Evolutionary conservation across 1,284 basidiomycete genomes (phyloP), one percentile per base, ranked within the genome.

Genomic region (Ustilago bromivora): DNA sequence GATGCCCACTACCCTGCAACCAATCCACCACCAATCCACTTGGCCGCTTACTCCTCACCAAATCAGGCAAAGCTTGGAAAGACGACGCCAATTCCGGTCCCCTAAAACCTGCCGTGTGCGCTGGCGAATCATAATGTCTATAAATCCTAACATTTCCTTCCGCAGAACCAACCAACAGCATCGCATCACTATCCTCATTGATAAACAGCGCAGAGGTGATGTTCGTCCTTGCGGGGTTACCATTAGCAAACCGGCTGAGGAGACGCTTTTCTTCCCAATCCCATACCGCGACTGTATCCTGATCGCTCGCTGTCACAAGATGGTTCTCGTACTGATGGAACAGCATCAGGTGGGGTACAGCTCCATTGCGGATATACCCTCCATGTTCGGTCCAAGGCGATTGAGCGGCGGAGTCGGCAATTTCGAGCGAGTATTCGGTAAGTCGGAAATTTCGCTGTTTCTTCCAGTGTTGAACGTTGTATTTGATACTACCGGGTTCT

Each of bases 391-490:
- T 92, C 96, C 96, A 98, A 7, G 58, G 64, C 11, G 38, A 89
- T 90, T 86, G 80, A 92, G 94, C 90, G 2, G 95, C 93, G 57
- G 90, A 87, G 36, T 90, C 91, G 79, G 95, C 92, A 53, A 90
- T 87, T 66, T 89, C 88, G 59, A 82, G 81, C 1, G 92, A 93
- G 83, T 94, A 92, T n/a, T 89, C 85, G 28, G 90, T 88, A 61
- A 96, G 90, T 61, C 91, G 89, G 81, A 97, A 95, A 83, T 98
- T 98, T 62, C 95, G 91, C 78, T 93, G 90, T 82, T 96, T 92
- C 78, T 96, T 90, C 96, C 96, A 99, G 3, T 96, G 91, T 84
- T 98, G 95, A 81, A 96, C 93, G 83, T 98, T 98, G 85, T 96
- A 98, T 81, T 93, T 92, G 54, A 93, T 88, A 73, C 94, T 96